Evolutionary conservation across 139 green algal species (phyloP), one percentile per base, ranked within the genome.

Genomic region (Coelastrella sp.): DNA sequence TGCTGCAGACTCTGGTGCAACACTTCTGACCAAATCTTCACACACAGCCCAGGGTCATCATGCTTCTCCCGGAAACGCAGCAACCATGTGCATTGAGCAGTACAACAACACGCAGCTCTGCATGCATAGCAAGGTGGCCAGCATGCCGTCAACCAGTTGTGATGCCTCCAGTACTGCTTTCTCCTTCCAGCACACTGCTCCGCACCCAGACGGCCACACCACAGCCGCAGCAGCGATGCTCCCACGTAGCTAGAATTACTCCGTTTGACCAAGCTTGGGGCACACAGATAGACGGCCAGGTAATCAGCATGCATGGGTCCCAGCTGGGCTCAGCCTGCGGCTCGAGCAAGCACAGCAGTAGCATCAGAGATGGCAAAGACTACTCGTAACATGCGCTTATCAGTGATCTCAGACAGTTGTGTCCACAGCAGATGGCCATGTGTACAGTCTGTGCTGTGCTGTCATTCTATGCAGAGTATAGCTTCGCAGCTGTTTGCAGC

Each of bases 401-500:
- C 4, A 11, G 16, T 14, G 11, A 7, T 20, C 64, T 20, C 11
- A 3, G 4, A 7, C 4, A 71, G 64, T 71, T 71, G 16, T 71
- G 16, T 14, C 64, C 16, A 71, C 64, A 20, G 64, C 4, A 20
- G 64, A 14, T 71, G 32, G 32, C 32, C 32, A 47, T 47, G 32
- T 47, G 32, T 47, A 47, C 32, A 47, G 32, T 47, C 32, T 47
- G 32, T 47, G 32, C 32, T 47, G 32, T 47, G 32, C 32, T 71
- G 64, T 14, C 4, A 14, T 14, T 5, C 11, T 71, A 14, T 80
- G 6, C 87, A 91, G 88, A 91, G 88, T 76, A 54, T 97, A 11
- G 95, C 95, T 4, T 94, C 95, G 1, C 95, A 96, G 85, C 92
- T 99, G 4, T 99, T 99, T 94, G 96, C 96, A 0, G 83, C 94